phyloP scores from a whole-genome alignment of 208 protist genomes.

The Trypanosoma caninum region DNA sequence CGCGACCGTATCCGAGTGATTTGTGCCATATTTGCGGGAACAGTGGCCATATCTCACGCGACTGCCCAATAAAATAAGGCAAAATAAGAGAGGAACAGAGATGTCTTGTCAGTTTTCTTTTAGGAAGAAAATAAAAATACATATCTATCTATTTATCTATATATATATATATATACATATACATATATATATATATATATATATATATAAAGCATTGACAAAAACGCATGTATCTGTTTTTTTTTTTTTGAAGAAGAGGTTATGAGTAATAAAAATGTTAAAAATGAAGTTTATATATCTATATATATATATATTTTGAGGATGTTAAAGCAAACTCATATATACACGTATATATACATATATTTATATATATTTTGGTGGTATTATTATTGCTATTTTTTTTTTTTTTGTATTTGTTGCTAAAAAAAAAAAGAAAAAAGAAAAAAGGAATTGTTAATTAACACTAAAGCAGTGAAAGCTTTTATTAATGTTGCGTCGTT shows the following conservation, averaged over 20 bases:
- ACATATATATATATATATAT: not conserved
- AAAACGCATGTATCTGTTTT: too few species aligned
- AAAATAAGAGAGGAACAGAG: too few species aligned
- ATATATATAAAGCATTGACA: not conserved
- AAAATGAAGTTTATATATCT: too few species aligned
- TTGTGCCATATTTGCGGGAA: constrained; percentile 70
- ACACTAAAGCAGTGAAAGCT: not conserved
- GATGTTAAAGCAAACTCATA: too few species aligned
- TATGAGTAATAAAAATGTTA: too few species aligned
- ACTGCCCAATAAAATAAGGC: constrained; percentile 69
- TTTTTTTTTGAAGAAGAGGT: too few species aligned
- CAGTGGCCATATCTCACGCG: constrained; percentile 48
- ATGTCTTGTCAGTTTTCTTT: too few species aligned
- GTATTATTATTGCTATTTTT: constrained; percentile 4
- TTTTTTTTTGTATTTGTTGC: constrained; percentile 11
- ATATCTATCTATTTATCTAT: too few species aligned
- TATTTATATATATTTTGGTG: constrained; percentile 4
- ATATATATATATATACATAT: not conserved
- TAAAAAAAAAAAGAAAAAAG: not conserved
- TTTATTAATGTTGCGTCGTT: constrained; percentile 66
- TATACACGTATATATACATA: not conserved
- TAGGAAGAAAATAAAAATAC: too few species aligned
- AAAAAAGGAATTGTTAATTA: not conserved
- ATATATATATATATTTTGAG: too few species aligned
- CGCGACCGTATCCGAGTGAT: constrained; percentile 24